Conservation (phyloP, 75 land plant genomes). For the Cunninghamia lanceolata region DNA sequence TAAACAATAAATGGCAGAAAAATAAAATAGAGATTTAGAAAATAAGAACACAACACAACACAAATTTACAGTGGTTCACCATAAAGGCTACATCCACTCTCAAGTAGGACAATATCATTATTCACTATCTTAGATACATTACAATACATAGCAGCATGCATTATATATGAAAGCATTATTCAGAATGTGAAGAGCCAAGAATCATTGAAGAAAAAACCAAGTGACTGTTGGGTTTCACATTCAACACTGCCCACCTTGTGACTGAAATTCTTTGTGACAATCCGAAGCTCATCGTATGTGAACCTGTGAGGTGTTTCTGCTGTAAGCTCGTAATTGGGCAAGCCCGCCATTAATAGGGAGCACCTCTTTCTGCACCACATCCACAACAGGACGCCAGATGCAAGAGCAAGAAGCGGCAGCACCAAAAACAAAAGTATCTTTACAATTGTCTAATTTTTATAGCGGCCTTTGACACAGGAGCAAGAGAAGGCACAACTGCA, state of each 20-base stretch:
- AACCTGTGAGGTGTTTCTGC: constrained; percentile 29
- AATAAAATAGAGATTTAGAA: too few relatives aligned
- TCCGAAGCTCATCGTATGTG: constrained; percentile 23
- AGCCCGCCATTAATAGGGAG: neutral
- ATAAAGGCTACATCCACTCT: too few relatives aligned
- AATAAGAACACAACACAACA: too few relatives aligned
- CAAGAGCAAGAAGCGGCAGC: neutral
- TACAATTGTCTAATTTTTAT: neutral
- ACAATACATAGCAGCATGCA: too few relatives aligned
- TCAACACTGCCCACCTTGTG: constrained; percentile 31
- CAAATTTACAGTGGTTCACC: too few relatives aligned
- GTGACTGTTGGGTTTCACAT: too few relatives aligned
- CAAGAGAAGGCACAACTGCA: neutral
- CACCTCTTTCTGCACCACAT: neutral
- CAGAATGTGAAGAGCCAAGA: too few relatives aligned
- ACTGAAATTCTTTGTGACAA: constrained; percentile 19
- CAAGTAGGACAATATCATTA: too few relatives aligned
- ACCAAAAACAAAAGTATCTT: neutral
- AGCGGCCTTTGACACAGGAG: neutral
- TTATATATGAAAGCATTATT: too few relatives aligned
- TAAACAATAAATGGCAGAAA: too few relatives aligned
- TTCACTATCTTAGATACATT: too few relatives aligned
- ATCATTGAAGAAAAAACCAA: too few relatives aligned
- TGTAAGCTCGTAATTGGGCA: neutral
- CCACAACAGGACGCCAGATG: neutral